Base-by-base conservation (phyloP, 1,284 basidiomycete genomes). In the Tilletia walkeri region DNA sequence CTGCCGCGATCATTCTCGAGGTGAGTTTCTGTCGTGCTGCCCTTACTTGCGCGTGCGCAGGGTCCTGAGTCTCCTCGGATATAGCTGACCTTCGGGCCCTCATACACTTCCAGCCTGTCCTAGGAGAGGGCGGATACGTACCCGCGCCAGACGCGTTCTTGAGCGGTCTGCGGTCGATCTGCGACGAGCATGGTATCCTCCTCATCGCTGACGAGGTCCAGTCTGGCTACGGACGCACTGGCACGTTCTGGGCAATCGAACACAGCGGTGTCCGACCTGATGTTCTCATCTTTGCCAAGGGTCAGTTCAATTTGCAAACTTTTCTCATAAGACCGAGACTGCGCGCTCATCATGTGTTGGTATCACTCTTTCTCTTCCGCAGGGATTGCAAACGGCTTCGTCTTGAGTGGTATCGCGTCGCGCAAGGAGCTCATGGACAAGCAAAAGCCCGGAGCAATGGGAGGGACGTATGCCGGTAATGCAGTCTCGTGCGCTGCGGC, bases 51-150 rank as follows among this genome's bases (percentile, higher is more conserved):
- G 9, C 41, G 41, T 14, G 9, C 3, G 41, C 41, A 45, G 14
- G 6, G 9, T 45, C 41, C 41, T 45, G 1, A 10, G 47, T 2
- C 41, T 45, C 41, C 12, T 1, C 6, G 9, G 14, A 14, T 14
- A 7, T 14, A 45, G 56, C 20, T 59, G 24, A 59, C 24, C 4
- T 59, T 7, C 9, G 4, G 24, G 1, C 30, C 7, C 6, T 39
- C 16, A 16, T 36, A 38, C 36, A 16, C 38, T 34, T 16, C 34
- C 59, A 98, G 86, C 92, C 95, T 67, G 90, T 97, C 10, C 87
- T 98, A 39, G 94, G 94, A 48, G 94, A 97, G 85, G 94, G 87
- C 65, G 95, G 95, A 3, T 98, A 98, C 85, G 91, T 97, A 18
- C 90, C 93, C 34, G 92, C 94, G 0, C 93, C 94, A 0, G 80